phyloP scores from a whole-genome alignment of 1,139 yeast species.

The Zygotorulaspora mrakii region DNA sequence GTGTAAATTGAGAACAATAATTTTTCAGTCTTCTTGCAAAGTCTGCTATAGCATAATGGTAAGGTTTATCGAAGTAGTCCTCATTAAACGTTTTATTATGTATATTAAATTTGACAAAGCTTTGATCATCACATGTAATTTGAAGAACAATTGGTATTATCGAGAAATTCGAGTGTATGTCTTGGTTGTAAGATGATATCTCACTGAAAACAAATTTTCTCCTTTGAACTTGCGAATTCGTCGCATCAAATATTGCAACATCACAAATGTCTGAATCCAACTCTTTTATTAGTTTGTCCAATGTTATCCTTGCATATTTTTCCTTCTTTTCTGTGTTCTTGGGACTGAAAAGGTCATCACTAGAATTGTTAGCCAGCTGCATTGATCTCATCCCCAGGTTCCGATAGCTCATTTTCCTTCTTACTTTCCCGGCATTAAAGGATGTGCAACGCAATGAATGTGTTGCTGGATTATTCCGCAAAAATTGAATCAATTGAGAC shows the following conservation, averaged over 20 bases:
- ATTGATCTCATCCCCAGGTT: constrained; percentile 19
- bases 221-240: constrained; percentile 58
- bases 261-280: constrained; percentile 45
- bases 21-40: constrained; percentile 55
- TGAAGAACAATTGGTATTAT: constrained; percentile 43
- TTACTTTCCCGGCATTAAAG: constrained; percentile 56
- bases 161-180: constrained; percentile 21
- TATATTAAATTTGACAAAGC: constrained; percentile 52
- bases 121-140: constrained; percentile 44
- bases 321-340: constrained; percentile 51
- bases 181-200: constrained; percentile 27
- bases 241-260: constrained; percentile 68
- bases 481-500: constrained; percentile 45
- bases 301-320: constrained; percentile 55
- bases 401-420: constrained; percentile 41
- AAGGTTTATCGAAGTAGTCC: constrained; percentile 50
- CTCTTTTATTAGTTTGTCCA: constrained; percentile 47
- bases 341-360: constrained; percentile 47
- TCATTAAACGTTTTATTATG: constrained; percentile 57
- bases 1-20: constrained; percentile 55
- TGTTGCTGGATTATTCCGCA: constrained; percentile 34
- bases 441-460: constrained; percentile 33
- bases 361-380: constrained; percentile 30
- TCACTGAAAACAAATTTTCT: constrained; percentile 40
- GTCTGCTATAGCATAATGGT: constrained; percentile 53